phyloP scores from a whole-genome alignment of 495 filamentous ascomycete genomes.

The Choiromyces venosus region DNA sequence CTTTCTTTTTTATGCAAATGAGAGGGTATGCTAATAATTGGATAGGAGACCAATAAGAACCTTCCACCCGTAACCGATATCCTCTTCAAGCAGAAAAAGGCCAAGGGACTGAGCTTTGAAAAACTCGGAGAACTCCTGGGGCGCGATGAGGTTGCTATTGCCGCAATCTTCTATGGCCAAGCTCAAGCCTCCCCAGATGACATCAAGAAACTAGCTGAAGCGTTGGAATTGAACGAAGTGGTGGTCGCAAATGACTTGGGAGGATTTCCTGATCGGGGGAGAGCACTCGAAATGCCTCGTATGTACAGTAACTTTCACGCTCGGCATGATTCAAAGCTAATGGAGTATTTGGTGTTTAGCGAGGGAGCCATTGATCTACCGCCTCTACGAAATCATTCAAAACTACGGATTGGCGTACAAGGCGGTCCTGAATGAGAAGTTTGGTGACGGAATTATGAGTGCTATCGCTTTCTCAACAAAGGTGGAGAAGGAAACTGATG shows the following conservation, averaged over 20 bases:
- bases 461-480: conserved; percentile 89
- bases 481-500: conserved; percentile 92
- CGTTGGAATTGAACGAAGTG: conserved; percentile 59
- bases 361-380: conserved; percentile 86
- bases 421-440: conserved; percentile 95
- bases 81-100: conserved; percentile 81
- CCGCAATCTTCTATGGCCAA: conserved; percentile 94
- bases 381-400: conserved; percentile 93
- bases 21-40: neutral
- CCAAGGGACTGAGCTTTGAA: conserved; percentile 70
- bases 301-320: conserved; percentile 1
- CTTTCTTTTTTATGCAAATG: neutral
- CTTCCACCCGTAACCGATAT: conserved; percentile 65
- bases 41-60: conserved; percentile 36
- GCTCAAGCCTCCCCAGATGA: conserved; percentile 74
- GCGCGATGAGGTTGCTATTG: conserved; percentile 82
- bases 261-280: conserved; percentile 76
- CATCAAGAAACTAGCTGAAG: conserved; percentile 60
- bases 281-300: conserved; percentile 81
- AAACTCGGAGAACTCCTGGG: conserved; percentile 68
- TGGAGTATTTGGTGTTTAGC: conserved; percentile 40
- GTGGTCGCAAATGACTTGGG: conserved; percentile 58
- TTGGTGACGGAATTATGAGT: conserved; percentile 98
- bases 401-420: conserved; percentile 98
- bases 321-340: neutral